Conservation (phyloP, 805 yeast genomes). For the Ogataea siamensis region DNA sequence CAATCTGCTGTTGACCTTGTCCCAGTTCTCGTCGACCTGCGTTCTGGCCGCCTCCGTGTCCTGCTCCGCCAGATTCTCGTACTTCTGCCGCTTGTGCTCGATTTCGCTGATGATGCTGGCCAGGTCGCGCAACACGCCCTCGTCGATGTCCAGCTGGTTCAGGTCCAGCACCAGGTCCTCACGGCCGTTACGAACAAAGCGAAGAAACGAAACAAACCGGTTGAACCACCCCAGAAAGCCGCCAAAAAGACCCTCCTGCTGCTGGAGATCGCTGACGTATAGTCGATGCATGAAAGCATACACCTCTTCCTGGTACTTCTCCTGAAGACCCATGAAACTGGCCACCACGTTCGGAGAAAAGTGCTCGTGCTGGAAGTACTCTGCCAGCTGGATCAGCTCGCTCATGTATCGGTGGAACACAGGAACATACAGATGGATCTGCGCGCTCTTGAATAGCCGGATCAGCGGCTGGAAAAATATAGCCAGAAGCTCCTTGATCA, state of each 20-base stretch:
- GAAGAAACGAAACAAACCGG: conserved; percentile 57
- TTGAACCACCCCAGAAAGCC: conserved; percentile 75
- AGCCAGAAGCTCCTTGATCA: conserved; percentile 70
- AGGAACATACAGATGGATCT: conserved; percentile 61
- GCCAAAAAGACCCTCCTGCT: conserved; percentile 52
- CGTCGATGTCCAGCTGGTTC: conserved; percentile 33
- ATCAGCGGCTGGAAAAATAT: conserved; percentile 75
- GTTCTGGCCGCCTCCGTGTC: conserved; percentile 23
- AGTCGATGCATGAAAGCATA: conserved; percentile 78
- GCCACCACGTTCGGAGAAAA: conserved; percentile 61
- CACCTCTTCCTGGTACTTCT: conserved; percentile 68
- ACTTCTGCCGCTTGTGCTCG: conserved; percentile 38
- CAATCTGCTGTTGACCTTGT: conserved; percentile 36
- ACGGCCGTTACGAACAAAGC: conserved; percentile 51
- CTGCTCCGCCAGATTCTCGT: conserved; percentile 31
- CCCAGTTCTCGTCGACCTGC: conserved; percentile 41
- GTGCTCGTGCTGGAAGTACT: conserved; percentile 45
- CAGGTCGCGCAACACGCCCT: conserved; percentile 39
- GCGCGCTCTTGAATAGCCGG: conserved; percentile 62
- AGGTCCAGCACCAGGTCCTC: conserved; percentile 47
- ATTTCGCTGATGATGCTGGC: conserved; percentile 38
- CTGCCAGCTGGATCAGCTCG: conserved; percentile 62
- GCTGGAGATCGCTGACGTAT: conserved; percentile 67
- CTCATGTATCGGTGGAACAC: conserved; percentile 63
- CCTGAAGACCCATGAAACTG: conserved; percentile 60